Conservation (phyloP, 108 stramenopile species). For the Cyclotella kingstonii region DNA sequence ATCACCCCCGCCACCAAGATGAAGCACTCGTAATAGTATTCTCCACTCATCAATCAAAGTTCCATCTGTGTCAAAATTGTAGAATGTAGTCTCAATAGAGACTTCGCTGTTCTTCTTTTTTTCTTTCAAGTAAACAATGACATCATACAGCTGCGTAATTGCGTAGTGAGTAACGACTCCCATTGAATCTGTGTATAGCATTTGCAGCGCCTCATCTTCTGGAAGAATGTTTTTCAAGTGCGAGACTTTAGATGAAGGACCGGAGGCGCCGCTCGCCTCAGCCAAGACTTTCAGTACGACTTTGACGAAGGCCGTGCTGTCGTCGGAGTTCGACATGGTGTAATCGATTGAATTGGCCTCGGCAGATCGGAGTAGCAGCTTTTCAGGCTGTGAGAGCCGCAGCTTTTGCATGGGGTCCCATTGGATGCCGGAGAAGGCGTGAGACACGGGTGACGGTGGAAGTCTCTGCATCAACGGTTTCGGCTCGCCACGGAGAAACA, state of each 20-base stretch:
- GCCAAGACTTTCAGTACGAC: conserved; percentile 64
- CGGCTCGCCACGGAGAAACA: no score
- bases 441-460: conserved; percentile 53
- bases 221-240: conserved; percentile 36
- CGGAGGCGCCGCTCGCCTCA: conserved; percentile 41
- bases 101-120: conserved; percentile 34
- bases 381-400: conserved; percentile 56
- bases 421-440: conserved; percentile 61
- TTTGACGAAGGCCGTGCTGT: conserved; percentile 58
- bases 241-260: conserved; percentile 50
- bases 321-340: conserved; percentile 55
- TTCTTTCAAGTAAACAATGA: conserved; percentile 52
- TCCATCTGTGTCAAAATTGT: conserved; percentile 30
- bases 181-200: conserved; percentile 55
- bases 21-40: conserved; percentile 41
- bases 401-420: conserved; percentile 58
- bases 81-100: conserved; percentile 38
- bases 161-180: conserved; percentile 71
- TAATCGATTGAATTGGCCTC: conserved; percentile 78
- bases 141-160: conserved; percentile 64
- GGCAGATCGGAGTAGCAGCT: conserved; percentile 51
- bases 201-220: conserved; percentile 55
- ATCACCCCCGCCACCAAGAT: conserved; percentile 49
- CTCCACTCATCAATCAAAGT: conserved; percentile 53
- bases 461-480: conserved; percentile 42